Base-by-base conservation (phyloP, 2,329 filamentous ascomycete species). In the Alternaria sp. region DNA sequence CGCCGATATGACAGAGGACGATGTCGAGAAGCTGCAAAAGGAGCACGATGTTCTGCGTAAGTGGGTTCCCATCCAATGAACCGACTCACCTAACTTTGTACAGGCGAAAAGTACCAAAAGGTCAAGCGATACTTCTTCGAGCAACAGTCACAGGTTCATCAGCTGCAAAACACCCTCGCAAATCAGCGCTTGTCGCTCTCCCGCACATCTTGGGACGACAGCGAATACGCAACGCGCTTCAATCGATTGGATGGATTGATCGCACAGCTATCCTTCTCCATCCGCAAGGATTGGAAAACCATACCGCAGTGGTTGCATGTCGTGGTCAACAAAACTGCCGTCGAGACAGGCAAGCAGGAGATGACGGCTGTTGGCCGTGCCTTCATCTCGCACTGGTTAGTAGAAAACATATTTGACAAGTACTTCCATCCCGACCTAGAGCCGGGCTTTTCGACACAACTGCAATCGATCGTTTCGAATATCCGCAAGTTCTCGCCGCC, bases 61-160 rank as follows among this genome's bases (percentile, higher is more conserved):
- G 81, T 66, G 22, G 28, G 8, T 32, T 38, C 9, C 7, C 38
- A 8, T 5, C 6, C 3, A 4, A 36, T 32, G 51, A 14, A 16
- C 32, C 26, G 24, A 22, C 34, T 12, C 58, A 43, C 36, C 58
- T 60, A 49, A 65, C 53, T 32, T 38, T 30, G 46, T 61, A 60
- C 53, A 97, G 94, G 95, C 74, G 88, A 88, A 68, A 99, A 99
- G 82, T 99, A 99, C 78, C 96, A 96, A 78, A 97, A 97, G 76
- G 94, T 99, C 59, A 99, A 99, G 83, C 89, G 93, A 57, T 91
- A 97, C 71, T 99, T 97, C 77, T 98, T 98, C 78, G 95, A 98
- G 66, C 90, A 96, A 70, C 91, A 90, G 67, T 86, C 89, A 18
- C 94, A 97, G 79, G 91, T 98, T 24, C 94, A 97, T 78, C 91